Evolutionary conservation across 1,284 basidiomycete genomes (phyloP).

Genomic region (Thecaphora thlaspeos): DNA sequence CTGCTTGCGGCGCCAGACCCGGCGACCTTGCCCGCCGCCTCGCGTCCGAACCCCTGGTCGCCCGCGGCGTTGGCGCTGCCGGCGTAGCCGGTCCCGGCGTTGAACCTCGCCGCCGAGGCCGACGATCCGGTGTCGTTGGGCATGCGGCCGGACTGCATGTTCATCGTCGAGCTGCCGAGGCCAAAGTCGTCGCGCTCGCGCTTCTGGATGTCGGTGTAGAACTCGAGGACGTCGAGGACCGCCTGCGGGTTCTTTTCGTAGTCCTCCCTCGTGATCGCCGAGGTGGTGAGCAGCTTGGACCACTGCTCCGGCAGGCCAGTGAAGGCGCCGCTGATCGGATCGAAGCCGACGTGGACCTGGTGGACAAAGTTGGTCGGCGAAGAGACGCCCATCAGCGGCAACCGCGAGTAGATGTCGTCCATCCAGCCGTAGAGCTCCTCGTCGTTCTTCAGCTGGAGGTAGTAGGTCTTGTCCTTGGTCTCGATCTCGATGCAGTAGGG

Average conservation of each 20-base stretch:
- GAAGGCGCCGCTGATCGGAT: constrained; percentile 87
- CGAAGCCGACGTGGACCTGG: constrained; percentile 96
- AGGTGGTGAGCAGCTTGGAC: constrained; percentile 90
- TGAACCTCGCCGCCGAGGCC: constrained; percentile 29
- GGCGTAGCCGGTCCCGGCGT: constrained; percentile 39
- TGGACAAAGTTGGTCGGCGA: constrained; percentile 96
- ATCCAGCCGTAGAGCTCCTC: constrained; percentile 95
- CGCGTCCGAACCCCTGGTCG: constrained; percentile 10
- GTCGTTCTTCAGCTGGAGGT: constrained; percentile 83
- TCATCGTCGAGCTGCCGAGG: constrained; percentile 55
- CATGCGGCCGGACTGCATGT: constrained; percentile 48
- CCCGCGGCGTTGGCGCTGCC: constrained; percentile 30
- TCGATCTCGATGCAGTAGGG: constrained; percentile 79
- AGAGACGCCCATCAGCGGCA: constrained; percentile 86
- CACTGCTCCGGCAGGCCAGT: constrained; percentile 96
- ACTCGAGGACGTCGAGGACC: constrained; percentile 93
- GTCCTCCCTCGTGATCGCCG: constrained; percentile 95
- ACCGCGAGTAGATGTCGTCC: constrained; percentile 90
- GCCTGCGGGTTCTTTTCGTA: constrained; percentile 96
- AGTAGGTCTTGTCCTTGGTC: constrained; percentile 74
- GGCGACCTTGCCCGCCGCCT: too few relatives aligned
- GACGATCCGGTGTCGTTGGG: constrained; percentile 24
- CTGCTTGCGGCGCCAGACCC: neutral
- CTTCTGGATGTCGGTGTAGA: constrained; percentile 96
- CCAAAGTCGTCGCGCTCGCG: constrained; percentile 73